Evolutionary conservation across 2,329 filamentous ascomycete species (phyloP).

Genomic region (Seiridium cupressi): DNA sequence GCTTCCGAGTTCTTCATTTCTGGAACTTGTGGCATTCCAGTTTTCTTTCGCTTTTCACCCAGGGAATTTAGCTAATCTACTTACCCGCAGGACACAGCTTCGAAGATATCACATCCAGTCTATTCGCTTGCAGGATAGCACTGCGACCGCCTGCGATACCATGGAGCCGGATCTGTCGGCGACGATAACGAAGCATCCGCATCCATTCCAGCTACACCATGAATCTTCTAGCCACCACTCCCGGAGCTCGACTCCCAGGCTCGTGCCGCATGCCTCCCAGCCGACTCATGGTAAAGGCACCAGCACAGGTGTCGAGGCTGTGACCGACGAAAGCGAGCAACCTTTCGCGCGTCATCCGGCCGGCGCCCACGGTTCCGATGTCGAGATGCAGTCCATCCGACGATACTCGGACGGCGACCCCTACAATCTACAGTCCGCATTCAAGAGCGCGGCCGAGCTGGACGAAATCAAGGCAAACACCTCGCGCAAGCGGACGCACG

Average conservation of each 20-base stretch:
- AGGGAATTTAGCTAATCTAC: no score
- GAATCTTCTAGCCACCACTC: slow-evolving; percentile 24
- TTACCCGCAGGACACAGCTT: no score
- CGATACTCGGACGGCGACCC: slow-evolving; percentile 69
- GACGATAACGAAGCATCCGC: slow-evolving; percentile 42
- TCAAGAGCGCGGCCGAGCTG: slow-evolving; percentile 78
- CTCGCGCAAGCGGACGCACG: slow-evolving; percentile 67
- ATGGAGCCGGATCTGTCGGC: slow-evolving; percentile 42
- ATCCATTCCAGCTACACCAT: slow-evolving; percentile 39
- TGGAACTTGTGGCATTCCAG: no score
- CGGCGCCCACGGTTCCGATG: slow-evolving; percentile 32
- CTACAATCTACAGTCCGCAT: slow-evolving; percentile 71
- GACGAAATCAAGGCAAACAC: slow-evolving; percentile 77
- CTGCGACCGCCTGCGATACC: background rate
- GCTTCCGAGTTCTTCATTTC: background rate
- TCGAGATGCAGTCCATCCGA: slow-evolving; percentile 37
- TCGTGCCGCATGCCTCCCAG: background rate
- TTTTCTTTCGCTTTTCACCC: no score
- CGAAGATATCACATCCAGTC: no score
- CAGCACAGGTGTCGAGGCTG: slow-evolving; percentile 45
- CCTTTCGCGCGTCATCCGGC: slow-evolving; percentile 42
- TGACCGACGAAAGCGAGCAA: slow-evolving; percentile 28
- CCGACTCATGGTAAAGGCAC: slow-evolving; percentile 28
- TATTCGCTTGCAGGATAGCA: no score
- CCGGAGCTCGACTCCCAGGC: slow-evolving; percentile 18